Percentiles rank a stretch among this genome's conserved stretches.
Conservation (phyloP, 164 flowering plant species). For the Magnolia officinalis region DNA sequence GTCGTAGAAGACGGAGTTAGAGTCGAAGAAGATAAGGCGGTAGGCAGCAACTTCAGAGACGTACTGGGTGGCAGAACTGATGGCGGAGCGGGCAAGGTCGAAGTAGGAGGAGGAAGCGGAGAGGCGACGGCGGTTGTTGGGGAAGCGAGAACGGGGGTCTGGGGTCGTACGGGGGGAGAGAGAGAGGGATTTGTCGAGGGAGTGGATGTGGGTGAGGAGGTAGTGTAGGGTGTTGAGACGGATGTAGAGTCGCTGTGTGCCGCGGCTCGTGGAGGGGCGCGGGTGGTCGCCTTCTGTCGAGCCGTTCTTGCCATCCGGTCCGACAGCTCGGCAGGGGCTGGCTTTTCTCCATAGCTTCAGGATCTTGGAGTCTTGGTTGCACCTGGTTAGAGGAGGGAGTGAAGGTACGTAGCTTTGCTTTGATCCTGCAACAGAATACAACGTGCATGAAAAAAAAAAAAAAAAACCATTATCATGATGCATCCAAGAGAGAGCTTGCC, state of each 20-base stretch:
- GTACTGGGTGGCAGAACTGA: slow-evolving; percentile 53
- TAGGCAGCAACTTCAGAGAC: slow-evolving; percentile 87
- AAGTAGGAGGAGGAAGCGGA: slow-evolving; percentile 39
- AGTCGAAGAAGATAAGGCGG: slow-evolving; percentile 83
- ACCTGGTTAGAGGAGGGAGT: slow-evolving; percentile 85
- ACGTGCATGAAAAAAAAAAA: not conserved
- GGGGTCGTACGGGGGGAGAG: slow-evolving; percentile 38
- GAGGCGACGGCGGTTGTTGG: slow-evolving; percentile 21
- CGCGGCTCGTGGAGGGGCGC: slow-evolving; percentile 87
- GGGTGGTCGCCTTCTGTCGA: slow-evolving; percentile 49
- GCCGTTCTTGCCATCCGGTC: slow-evolving; percentile 18
- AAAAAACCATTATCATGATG: not conserved
- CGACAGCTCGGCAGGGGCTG: slow-evolving; percentile 44
- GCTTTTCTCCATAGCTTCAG: slow-evolving; percentile 60
- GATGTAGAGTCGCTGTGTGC: slow-evolving; percentile 90
- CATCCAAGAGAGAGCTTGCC: too few species aligned
- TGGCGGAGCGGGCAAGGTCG: slow-evolving; percentile 43
- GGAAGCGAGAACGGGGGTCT: slow-evolving; percentile 29
- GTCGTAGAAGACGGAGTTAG: slow-evolving; percentile 60
- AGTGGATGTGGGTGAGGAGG: slow-evolving; percentile 55
- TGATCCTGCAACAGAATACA: slow-evolving; percentile 34
- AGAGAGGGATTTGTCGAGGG: slow-evolving; percentile 65
- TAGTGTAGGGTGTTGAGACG: slow-evolving; percentile 90
- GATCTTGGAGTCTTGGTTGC: slow-evolving; percentile 69
- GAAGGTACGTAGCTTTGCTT: slow-evolving; percentile 77